These are phyloP conservation scores for Capronia epimyces DNA, from an alignment of 2,329 filamentous ascomycete genomes.

Conservation along the genomic window DNA sequence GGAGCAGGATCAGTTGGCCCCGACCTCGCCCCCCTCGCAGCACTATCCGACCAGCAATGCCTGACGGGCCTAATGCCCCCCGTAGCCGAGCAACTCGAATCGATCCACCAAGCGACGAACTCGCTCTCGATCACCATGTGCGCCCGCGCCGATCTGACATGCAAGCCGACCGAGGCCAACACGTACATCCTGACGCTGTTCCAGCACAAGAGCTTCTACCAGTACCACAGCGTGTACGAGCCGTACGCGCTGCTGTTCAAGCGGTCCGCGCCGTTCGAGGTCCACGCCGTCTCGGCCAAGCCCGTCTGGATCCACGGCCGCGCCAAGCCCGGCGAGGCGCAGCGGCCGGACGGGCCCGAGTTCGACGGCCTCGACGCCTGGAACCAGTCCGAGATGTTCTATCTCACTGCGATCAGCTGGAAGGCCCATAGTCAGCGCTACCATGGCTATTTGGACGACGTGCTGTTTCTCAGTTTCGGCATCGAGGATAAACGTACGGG, in stretches of 20 bases:
- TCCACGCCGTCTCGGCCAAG: constrained; percentile 25
- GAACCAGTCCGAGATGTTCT: constrained; percentile 51
- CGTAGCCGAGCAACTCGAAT: constrained; percentile 37
- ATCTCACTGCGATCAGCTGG: constrained; percentile 55
- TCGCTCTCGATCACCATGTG: constrained; percentile 54
- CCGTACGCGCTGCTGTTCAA: constrained; percentile 27
- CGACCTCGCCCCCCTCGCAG: constrained; percentile 42
- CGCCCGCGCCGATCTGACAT: constrained; percentile 42
- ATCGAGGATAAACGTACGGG: constrained; percentile 49
- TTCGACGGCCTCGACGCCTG: constrained; percentile 8
- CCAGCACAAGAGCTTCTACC: constrained; percentile 50
- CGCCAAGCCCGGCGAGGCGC: constrained; percentile 10
- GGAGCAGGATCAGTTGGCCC: constrained; percentile 43
- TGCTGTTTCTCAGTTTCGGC: constrained; percentile 52
- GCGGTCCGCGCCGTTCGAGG: constrained; percentile 18
- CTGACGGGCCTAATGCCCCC: constrained; percentile 45
- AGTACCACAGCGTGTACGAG: constrained; percentile 38
- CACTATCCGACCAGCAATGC: constrained; percentile 42
- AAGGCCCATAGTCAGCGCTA: constrained; percentile 45
- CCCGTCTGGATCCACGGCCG: constrained; percentile 56
- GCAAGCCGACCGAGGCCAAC: constrained; percentile 42
- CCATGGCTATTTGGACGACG: constrained; percentile 54
- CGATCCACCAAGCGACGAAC: constrained; percentile 57
- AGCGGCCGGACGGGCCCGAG: neutral
- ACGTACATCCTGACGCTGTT: constrained; percentile 53